A percentile compares a stretch with the other conserved stretches of the same genome.
phyloP scores from a whole-genome alignment of 2,329 filamentous ascomycete species.

The Aspergillus uvarum region DNA sequence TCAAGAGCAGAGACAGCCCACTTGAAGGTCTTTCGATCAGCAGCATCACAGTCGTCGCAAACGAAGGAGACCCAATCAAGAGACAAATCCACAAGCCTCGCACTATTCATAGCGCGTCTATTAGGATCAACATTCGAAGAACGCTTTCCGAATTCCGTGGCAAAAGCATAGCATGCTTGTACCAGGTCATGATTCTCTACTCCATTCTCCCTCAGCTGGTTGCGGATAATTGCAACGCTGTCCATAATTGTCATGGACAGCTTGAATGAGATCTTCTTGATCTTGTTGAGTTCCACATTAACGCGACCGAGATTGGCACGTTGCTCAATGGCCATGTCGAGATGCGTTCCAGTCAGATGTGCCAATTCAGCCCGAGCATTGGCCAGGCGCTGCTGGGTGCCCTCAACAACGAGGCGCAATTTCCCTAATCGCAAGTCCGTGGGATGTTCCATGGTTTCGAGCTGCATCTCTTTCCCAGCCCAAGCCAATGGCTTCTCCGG shows the following conservation, averaged over 20 bases:
- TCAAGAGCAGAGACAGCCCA: slow-evolving; percentile 96
- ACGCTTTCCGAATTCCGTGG: slow-evolving; percentile 96
- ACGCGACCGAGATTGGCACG: slow-evolving; percentile 91
- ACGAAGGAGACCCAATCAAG: slow-evolving; percentile 98
- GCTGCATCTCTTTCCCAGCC: slow-evolving; percentile 73
- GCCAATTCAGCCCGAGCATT: slow-evolving; percentile 77
- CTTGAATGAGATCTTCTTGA: slow-evolving; percentile 93
- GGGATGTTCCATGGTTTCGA: slow-evolving; percentile 72
- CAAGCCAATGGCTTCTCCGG: slow-evolving; percentile 78
- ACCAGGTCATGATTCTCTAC: slow-evolving; percentile 93
- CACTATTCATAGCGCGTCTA: slow-evolving; percentile 91
- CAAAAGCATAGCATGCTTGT: slow-evolving; percentile 96
- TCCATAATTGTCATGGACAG: slow-evolving; percentile 98
- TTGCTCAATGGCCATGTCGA: slow-evolving; percentile 88
- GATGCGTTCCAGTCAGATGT: slow-evolving; percentile 75
- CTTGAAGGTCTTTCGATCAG: slow-evolving; percentile 91
- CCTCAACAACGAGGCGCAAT: slow-evolving; percentile 82
- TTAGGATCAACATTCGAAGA: slow-evolving; percentile 95
- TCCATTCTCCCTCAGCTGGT: slow-evolving; percentile 68
- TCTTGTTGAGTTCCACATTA: slow-evolving; percentile 85
- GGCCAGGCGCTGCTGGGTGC: slow-evolving; percentile 73
- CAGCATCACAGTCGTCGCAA: slow-evolving; percentile 91
- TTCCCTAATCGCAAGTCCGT: slow-evolving; percentile 85
- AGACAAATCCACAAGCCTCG: slow-evolving; percentile 88
- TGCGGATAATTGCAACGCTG: slow-evolving; percentile 88